Base-by-base conservation (phyloP, 2,329 filamentous ascomycete genomes). In the Trichoderma citrinoviride region DNA sequence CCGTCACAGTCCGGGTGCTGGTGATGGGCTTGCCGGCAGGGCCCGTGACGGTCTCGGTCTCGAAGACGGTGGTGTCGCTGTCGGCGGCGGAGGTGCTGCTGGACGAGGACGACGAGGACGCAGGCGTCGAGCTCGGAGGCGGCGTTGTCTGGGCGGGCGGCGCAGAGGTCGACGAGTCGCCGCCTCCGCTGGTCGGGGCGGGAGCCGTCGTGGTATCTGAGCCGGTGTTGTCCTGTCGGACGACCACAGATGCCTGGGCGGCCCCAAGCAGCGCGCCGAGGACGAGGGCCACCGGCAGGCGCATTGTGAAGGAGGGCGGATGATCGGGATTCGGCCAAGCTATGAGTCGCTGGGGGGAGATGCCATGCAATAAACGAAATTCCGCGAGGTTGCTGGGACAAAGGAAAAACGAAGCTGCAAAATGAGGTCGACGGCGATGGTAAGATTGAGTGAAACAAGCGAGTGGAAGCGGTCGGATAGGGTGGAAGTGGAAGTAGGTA, bases 31-130 rank as follows among this genome's bases (percentile, higher is more conserved):
- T 72, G 37, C 68, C 68, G 46, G 70, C 70, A 3, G 49, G 29
- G 44, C 44, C 41, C 29, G 72, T 75, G 27, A 76, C 72, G 8
- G 76, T 77, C n/a, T 61, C 64, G 14, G 77, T 77, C 23, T 67
- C 62, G 17, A 69, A 70, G 14, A 76, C 65, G 17, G 75, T 75
- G 1, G 67, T 71, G 61, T 77, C 76, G n/a, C 43, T 63, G 46
- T 54, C 56, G 41, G 19, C 58, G 1, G 5, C 15, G 14, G 57
- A 6, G 44, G 21, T 19, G 41, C 54, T 57, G 57, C 33, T 61
- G 53, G 33, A 21, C 17, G 33, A 37, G 40, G 52, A 21, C 10
- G 57, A 61, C 27, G 67, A 29, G 7, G 19, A 55, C 27, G n/a
- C n/a, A n/a, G n/a, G n/a, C n/a, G 68, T 29, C 5, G 25, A 44